A percentile compares a stretch with the other conserved stretches of the same genome.
Evolutionary conservation across 1,284 basidiomycete genomes (phyloP).

Genomic region (Papiliotrema nemorosa): DNA sequence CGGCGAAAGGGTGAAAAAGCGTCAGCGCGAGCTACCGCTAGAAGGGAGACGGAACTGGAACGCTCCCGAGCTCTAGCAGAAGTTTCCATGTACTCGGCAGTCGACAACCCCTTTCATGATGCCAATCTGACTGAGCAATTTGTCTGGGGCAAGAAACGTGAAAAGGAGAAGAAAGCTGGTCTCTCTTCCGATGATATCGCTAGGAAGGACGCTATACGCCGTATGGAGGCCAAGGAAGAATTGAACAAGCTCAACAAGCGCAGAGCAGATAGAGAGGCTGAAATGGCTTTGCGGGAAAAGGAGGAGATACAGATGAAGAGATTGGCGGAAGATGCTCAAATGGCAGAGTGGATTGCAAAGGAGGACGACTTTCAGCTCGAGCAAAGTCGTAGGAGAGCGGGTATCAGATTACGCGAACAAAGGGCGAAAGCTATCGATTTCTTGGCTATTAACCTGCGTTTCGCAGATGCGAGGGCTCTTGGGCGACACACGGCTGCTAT

Average conservation of each 20-base stretch:
- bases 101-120: conserved; percentile 94
- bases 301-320: conserved; percentile 85
- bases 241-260: conserved; percentile 84
- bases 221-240: conserved; percentile 91
- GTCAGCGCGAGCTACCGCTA: conserved; percentile 75
- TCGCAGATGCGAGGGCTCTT: conserved; percentile 59
- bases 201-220: conserved; percentile 70
- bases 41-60: conserved; percentile 74
- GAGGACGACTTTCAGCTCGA: conserved; percentile 97
- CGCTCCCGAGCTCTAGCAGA: conserved; percentile 76
- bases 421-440: conserved; percentile 95
- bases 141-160: conserved; percentile 96
- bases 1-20: conserved; percentile 67
- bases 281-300: conserved; percentile 81
- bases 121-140: conserved; percentile 92
- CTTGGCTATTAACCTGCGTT: conserved; percentile 85
- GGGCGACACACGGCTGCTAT: conserved; percentile 45
- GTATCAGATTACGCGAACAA: conserved; percentile 91
- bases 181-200: conserved; percentile 75
- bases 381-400: conserved; percentile 84
- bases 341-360: conserved; percentile 96
- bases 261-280: conserved; percentile 86
- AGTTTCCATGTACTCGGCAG: conserved; percentile 87
- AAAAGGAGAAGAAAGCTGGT: conserved; percentile 89
- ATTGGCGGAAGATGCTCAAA: conserved; percentile 87